Evolutionary conservation across 2,329 filamentous ascomycete genomes (phyloP).

Genomic region (Rachicladosporium sp.): DNA sequence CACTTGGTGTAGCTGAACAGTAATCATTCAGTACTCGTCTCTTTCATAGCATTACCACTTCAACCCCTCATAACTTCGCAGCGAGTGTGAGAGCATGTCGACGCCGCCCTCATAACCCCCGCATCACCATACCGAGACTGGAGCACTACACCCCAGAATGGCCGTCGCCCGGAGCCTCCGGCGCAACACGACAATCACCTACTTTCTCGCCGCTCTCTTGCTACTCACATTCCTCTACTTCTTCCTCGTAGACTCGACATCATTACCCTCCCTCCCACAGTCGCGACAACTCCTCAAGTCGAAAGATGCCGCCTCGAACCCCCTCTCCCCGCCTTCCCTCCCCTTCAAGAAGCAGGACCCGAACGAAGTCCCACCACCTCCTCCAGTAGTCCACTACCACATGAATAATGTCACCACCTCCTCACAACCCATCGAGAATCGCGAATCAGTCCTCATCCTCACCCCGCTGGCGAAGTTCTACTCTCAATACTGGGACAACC

Average conservation of each 20-base stretch:
- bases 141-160: conserved; percentile 30
- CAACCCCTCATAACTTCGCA: too few species aligned
- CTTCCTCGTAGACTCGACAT: conserved; percentile 44
- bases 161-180: conserved; percentile 56
- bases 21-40: too few species aligned
- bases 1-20: too few species aligned
- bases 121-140: too few species aligned
- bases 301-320: conserved; percentile 50
- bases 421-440: conserved; percentile 59
- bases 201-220: conserved; percentile 58
- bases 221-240: conserved; percentile 47
- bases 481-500: conserved; percentile 88
- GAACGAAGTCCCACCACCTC: conserved; percentile 49
- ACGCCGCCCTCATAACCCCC: too few species aligned
- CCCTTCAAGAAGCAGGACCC: conserved; percentile 55
- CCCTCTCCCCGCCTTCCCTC: conserved; percentile 60
- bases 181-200: conserved; percentile 65
- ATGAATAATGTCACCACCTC: conserved; percentile 91
- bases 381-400: conserved; percentile 83
- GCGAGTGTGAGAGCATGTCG: too few species aligned
- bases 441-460: conserved; percentile 78
- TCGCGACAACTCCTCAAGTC: conserved; percentile 38
- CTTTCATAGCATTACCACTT: too few species aligned
- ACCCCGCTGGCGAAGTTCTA: conserved; percentile 93
- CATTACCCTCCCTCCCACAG: conserved; percentile 43